phyloP scores from a whole-genome alignment of 306 rosid species.

The Cicer bijugum region DNA sequence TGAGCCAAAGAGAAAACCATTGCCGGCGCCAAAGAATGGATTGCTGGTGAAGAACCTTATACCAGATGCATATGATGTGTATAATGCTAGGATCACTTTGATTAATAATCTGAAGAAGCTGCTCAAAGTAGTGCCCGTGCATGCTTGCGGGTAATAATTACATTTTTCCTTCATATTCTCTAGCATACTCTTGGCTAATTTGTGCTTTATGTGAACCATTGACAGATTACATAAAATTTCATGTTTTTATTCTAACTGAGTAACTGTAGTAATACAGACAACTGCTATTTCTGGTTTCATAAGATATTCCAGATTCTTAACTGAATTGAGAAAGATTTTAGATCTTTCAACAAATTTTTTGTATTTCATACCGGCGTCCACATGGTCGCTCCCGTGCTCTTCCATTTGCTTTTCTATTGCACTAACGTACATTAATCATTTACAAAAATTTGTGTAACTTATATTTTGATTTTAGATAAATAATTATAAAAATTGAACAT shows the following conservation, averaged over 20 bases:
- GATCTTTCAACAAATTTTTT: conserved; percentile 17
- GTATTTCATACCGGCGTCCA: not conserved
- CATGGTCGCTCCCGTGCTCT: too few relatives aligned
- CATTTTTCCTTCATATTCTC: conserved; percentile 34
- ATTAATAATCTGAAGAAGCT: conserved; percentile 92
- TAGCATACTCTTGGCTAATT: not conserved
- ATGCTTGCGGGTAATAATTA: conserved; percentile 87
- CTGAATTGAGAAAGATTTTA: conserved; percentile 19
- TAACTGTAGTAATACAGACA: not conserved
- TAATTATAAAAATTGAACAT: too few relatives aligned
- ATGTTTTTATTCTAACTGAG: conserved; percentile 22
- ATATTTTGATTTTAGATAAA: too few relatives aligned
- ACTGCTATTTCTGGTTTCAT: conserved; percentile 21
- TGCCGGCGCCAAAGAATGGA: conserved; percentile 83
- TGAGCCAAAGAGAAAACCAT: conserved; percentile 62
- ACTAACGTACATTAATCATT: too few relatives aligned
- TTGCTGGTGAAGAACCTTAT: conserved; percentile 77
- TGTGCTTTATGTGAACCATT: conserved; percentile 28
- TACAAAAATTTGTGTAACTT: too few relatives aligned
- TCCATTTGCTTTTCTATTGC: too few relatives aligned
- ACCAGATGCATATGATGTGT: conserved; percentile 75
- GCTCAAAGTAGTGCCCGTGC: conserved; percentile 74
- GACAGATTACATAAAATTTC: not conserved
- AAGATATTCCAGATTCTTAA: conserved; percentile 21
- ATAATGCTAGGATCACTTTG: conserved; percentile 75